A percentile compares a stretch with the other conserved stretches of the same genome.
Evolutionary conservation across 805 yeast genomes (phyloP).

Genomic region (Lipomyces japonicus): DNA sequence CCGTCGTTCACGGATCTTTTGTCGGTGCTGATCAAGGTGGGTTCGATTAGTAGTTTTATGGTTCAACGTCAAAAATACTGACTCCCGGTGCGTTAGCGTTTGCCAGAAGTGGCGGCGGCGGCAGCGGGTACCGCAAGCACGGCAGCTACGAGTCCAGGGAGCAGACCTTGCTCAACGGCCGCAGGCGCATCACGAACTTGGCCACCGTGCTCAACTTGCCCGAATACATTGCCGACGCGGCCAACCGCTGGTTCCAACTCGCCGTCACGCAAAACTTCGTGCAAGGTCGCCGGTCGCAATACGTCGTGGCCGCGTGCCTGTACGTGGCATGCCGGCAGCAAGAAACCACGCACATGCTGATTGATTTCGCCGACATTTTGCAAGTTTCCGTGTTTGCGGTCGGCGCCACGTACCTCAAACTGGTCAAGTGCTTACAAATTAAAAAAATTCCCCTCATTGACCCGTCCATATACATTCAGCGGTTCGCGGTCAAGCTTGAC

Average conservation of each 20-base stretch:
- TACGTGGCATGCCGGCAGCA: slow-evolving; percentile 92
- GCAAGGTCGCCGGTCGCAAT: slow-evolving; percentile 94
- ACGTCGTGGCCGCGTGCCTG: slow-evolving; percentile 90
- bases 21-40: slow-evolving; percentile 74
- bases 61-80: slow-evolving; percentile 1
- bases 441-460: slow-evolving; percentile 81
- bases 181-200: slow-evolving; percentile 69
- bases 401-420: slow-evolving; percentile 91
- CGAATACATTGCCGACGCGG: slow-evolving; percentile 80
- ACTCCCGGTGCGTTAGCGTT: slow-evolving; percentile 10
- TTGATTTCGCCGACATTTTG: slow-evolving; percentile 85
- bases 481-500: slow-evolving; percentile 83
- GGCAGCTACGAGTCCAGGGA: slow-evolving; percentile 67
- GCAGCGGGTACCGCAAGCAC: slow-evolving; percentile 45
- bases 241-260: slow-evolving; percentile 80
- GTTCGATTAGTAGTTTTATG: slow-evolving; percentile 2
- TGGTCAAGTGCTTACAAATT: slow-evolving; percentile 82
- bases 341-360: slow-evolving; percentile 89
- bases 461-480: slow-evolving; percentile 89
- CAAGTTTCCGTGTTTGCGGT: slow-evolving; percentile 90
- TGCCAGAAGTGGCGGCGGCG: slow-evolving; percentile 44
- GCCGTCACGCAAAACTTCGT: slow-evolving; percentile 88
- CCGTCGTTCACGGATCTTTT: slow-evolving; percentile 92
- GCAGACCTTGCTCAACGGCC: slow-evolving; percentile 83
- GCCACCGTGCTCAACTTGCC: slow-evolving; percentile 77